Evolutionary conservation across 192 early-diverging fungal genomes (phyloP).

Genomic region (Dissophora ornata): DNA sequence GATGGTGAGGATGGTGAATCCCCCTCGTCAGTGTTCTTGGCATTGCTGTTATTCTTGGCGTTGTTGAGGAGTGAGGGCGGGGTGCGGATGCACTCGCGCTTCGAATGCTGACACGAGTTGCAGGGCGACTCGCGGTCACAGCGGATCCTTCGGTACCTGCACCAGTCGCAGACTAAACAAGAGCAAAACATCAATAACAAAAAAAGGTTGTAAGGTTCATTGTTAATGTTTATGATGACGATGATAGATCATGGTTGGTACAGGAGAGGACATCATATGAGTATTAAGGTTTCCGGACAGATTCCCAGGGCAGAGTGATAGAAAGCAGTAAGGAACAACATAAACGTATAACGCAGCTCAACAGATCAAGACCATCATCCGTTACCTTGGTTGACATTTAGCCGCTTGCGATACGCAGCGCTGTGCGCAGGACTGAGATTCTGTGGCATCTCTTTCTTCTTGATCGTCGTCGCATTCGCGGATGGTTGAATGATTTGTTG

Average conservation of each 20-base stretch:
- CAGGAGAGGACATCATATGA: no score
- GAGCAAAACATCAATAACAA: not conserved
- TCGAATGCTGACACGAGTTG: conserved; percentile 50
- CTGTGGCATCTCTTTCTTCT: conserved; percentile 24
- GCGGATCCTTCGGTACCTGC: conserved; percentile 47
- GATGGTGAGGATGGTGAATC: no score
- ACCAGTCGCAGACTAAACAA: conserved; percentile 48
- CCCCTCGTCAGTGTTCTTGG: not conserved
- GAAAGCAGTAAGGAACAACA: not conserved
- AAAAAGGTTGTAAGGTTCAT: no score
- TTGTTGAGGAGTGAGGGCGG: conserved; percentile 38
- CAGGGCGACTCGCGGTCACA: conserved; percentile 52
- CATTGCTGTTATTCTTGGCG: not conserved
- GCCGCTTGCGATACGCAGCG: conserved; percentile 44
- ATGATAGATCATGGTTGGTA: no score
- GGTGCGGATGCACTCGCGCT: conserved; percentile 53
- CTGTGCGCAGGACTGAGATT: conserved; percentile 30
- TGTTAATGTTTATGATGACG: no score
- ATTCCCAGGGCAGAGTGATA: not conserved
- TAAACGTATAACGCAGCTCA: no score
- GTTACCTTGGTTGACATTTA: conserved; percentile 56
- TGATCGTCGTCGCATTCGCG: not conserved
- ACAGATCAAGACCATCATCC: no score
- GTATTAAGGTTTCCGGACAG: conserved; percentile 4
- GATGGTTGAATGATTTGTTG: not conserved